These are phyloP conservation scores for Hanseniaspora taiwanica DNA, from an alignment of 805 yeast genomes.

Conservation along the genomic window DNA sequence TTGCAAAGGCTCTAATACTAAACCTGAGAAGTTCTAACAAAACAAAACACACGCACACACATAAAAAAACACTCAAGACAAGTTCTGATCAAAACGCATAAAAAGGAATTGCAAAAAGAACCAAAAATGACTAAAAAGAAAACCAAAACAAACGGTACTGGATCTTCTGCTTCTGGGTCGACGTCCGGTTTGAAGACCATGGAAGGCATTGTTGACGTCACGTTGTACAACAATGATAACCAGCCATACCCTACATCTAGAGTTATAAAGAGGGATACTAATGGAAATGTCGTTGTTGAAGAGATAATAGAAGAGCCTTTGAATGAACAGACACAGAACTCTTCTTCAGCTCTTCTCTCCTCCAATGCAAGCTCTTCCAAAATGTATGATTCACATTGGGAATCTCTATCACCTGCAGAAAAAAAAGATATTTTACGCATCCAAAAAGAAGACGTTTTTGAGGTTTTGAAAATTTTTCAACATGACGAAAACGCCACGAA, in stretches of 20 bases:
- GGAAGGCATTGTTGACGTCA: not conserved
- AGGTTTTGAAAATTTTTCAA: slow-evolving; percentile 48
- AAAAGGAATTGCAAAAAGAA: not conserved
- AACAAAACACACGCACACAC: no score
- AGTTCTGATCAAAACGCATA: not conserved
- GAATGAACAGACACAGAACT: no score
- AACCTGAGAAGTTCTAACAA: no score
- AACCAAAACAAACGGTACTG: not conserved
- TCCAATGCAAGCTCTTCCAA: slow-evolving; percentile 1
- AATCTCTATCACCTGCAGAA: slow-evolving; percentile 42
- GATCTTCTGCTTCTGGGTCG: not conserved
- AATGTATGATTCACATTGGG: slow-evolving; percentile 38
- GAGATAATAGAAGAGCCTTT: slow-evolving; percentile 18
- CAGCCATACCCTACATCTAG: slow-evolving; percentile 59
- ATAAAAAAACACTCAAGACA: no score
- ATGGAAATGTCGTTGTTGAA: slow-evolving; percentile 69
- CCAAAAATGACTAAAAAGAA: not conserved
- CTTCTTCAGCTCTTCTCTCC: no score
- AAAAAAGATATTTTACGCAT: slow-evolving; percentile 50
- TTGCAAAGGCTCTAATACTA: no score
- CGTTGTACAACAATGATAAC: slow-evolving; percentile 23
- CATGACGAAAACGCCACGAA: slow-evolving; percentile 21
- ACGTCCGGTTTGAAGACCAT: not conserved
- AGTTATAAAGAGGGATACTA: slow-evolving; percentile 53
- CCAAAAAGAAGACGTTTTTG: slow-evolving; percentile 57